Conservation (phyloP, 164 flowering plant genomes). For the Liriodendron chinense region DNA sequence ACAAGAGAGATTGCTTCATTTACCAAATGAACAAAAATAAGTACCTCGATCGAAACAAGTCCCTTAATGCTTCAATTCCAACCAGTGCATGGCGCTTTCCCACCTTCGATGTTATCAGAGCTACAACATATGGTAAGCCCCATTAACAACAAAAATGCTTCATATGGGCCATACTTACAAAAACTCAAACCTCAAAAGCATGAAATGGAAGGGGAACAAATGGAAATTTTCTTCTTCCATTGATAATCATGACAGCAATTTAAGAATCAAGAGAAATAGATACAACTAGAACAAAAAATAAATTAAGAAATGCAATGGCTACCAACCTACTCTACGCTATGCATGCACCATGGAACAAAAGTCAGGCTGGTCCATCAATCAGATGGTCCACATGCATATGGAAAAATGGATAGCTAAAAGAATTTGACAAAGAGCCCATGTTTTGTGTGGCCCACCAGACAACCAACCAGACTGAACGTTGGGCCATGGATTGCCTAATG, state of each 20-base stretch:
- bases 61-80: conserved; percentile 85
- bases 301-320: neutral
- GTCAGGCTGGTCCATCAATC: no score
- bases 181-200: neutral
- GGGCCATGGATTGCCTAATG: neutral
- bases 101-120: conserved; percentile 86
- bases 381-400: no score
- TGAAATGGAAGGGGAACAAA: neutral
- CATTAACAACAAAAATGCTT: neutral
- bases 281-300: no score
- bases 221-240: neutral
- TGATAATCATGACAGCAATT: neutral
- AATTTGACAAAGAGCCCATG: no score
- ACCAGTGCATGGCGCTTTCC: conserved; percentile 94
- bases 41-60: conserved; percentile 73
- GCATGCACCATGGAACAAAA: no score
- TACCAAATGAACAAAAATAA: neutral
- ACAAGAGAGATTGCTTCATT: neutral
- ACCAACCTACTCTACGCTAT: no score
- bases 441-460: no score
- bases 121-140: conserved; percentile 29
- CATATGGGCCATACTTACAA: neutral
- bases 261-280: neutral
- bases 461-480: no score
- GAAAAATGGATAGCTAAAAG: no score